Conservation (phyloP, 768 basidiomycete species). For the Suillus decipiens region DNA sequence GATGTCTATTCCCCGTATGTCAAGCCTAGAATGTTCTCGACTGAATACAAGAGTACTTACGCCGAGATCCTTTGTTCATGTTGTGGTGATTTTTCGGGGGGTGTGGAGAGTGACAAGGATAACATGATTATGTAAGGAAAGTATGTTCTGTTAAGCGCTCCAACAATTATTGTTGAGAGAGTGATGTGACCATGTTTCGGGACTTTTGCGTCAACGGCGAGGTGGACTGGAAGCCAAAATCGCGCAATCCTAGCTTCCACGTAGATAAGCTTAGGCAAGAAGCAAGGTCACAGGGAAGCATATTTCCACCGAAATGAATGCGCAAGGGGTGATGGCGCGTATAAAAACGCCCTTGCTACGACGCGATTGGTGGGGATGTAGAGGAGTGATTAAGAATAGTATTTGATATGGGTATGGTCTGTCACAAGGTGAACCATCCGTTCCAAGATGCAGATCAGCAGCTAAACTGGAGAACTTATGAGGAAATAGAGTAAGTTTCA, state of each 20-base stretch:
- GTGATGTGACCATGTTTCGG: not conserved
- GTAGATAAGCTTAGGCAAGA: slow-evolving; percentile 10
- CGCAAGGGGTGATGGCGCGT: slow-evolving; percentile 10
- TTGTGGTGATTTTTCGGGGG: not conserved
- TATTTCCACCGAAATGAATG: slow-evolving; percentile 20
- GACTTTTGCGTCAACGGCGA: not conserved
- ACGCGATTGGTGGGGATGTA: slow-evolving; percentile 27
- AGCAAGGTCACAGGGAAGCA: slow-evolving; percentile 16
- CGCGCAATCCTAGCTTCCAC: slow-evolving; percentile 12
- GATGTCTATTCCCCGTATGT: not conserved
- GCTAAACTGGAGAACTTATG: not conserved
- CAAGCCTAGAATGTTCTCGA: not conserved
- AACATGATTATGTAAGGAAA: not conserved
- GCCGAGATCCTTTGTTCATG: not conserved
- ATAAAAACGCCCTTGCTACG: slow-evolving; percentile 17
- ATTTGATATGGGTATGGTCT: not conserved
- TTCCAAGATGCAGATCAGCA: not conserved
- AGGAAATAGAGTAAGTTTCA: slow-evolving; percentile 9
- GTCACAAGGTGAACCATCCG: not conserved
- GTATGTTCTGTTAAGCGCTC: not conserved
- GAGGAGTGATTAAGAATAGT: not conserved
- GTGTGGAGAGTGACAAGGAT: not conserved
- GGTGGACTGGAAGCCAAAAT: slow-evolving; percentile 22
- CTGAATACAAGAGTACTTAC: not conserved
- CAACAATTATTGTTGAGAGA: not conserved